Evolutionary conservation across 257 asterid genomes (phyloP).

Genomic region (Jacaranda copaia): DNA sequence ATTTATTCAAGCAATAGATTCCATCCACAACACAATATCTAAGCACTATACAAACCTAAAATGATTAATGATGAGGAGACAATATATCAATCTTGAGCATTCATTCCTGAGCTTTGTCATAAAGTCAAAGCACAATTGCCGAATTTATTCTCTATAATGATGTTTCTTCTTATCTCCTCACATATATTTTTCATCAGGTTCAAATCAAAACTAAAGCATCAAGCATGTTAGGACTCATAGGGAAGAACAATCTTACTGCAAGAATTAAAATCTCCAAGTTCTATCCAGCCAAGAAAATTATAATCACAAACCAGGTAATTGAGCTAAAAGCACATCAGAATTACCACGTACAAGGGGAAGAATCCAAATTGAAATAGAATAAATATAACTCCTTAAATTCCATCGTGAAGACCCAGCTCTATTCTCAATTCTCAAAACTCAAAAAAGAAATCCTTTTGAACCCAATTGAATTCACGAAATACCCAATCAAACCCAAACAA

Average conservation of each 20-base stretch:
- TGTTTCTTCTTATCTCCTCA: background rate
- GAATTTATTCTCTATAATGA: background rate
- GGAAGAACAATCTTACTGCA: background rate
- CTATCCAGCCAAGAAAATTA: background rate
- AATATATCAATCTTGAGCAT: background rate
- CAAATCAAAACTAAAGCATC: background rate
- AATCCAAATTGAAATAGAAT: background rate
- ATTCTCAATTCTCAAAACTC: background rate
- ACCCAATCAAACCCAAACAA: background rate
- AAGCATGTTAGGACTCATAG: constrained; percentile 3
- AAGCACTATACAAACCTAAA: background rate
- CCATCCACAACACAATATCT: background rate
- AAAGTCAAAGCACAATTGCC: background rate
- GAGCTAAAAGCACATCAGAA: constrained; percentile 3
- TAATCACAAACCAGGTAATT: background rate
- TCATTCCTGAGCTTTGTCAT: background rate
- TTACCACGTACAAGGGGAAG: background rate
- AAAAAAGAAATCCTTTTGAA: background rate
- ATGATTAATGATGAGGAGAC: background rate
- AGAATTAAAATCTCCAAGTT: background rate
- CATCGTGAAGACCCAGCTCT: background rate
- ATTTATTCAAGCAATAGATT: background rate
- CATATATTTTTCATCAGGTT: background rate
- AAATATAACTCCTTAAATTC: background rate
- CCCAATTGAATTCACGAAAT: background rate